Evolutionary conservation across 2,329 filamentous ascomycete species (phyloP).

Genomic region (Fusarium subtropicale): DNA sequence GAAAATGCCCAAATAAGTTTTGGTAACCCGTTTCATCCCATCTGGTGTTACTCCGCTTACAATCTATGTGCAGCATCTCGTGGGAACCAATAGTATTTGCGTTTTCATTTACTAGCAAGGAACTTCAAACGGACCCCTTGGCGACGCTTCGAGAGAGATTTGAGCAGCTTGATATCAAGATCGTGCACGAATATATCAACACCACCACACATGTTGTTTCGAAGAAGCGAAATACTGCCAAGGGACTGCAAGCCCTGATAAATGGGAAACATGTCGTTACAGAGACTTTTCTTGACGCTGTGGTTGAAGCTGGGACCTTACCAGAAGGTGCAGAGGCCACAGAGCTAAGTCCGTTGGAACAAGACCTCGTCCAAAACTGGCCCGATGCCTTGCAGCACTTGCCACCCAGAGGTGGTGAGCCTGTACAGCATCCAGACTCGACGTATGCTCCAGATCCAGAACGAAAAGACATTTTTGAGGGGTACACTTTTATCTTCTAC

Average conservation of each 20-base stretch:
- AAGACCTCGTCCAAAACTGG: slow-evolving; percentile 83
- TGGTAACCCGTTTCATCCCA: slow-evolving; percentile 54
- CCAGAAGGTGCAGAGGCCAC: slow-evolving; percentile 60
- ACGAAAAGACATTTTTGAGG: slow-evolving; percentile 80
- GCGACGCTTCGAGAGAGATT: slow-evolving; percentile 71
- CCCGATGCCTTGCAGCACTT: slow-evolving; percentile 78
- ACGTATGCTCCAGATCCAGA: slow-evolving; percentile 76
- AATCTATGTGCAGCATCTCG: slow-evolving; percentile 66
- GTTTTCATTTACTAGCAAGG: slow-evolving; percentile 80
- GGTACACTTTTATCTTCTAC: slow-evolving; percentile 90
- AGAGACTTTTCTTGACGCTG: slow-evolving; percentile 76
- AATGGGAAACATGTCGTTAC: slow-evolving; percentile 83
- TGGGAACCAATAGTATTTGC: slow-evolving; percentile 87
- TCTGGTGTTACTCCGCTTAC: slow-evolving; percentile 20
- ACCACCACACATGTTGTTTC: slow-evolving; percentile 89
- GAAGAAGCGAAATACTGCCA: slow-evolving; percentile 89
- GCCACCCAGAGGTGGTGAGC: slow-evolving; percentile 81
- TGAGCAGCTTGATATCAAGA: slow-evolving; percentile 90
- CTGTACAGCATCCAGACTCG: slow-evolving; percentile 73
- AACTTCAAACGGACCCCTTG: slow-evolving; percentile 75
- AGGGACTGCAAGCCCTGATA: slow-evolving; percentile 86
- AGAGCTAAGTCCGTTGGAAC: slow-evolving; percentile 71
- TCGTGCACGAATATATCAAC: slow-evolving; percentile 75
- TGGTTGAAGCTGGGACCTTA: slow-evolving; percentile 70
- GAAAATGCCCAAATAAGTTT: slow-evolving; percentile 74